Base-by-base conservation (phyloP, 768 basidiomycete species). In the Termitomyces sp. region DNA sequence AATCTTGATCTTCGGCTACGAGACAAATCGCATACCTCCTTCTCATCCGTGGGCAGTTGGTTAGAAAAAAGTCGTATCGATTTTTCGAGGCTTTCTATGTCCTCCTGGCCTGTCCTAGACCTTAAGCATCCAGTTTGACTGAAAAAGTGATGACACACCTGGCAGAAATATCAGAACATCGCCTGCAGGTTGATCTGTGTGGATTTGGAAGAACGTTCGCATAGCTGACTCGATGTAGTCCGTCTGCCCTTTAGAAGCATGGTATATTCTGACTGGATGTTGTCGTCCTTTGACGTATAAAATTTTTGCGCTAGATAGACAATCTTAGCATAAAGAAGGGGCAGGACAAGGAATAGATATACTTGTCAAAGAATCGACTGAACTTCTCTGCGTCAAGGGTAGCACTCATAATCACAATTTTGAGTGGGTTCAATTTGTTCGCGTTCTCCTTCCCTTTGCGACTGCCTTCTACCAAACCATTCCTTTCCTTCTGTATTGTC, bases 321-420 rank as follows among this genome's bases (percentile, higher is more conserved):
- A 14, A 46, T n/a, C 44, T 45, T 40, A 23, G 35, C 10, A 38
- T 4, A 28, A 46, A 55, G 31, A 37, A 62, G 43, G 47, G 42
- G 43, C 33, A 5, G 7, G 26, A 50, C 9, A 23, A 19, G 33
- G 46, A 9, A 37, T 26, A 26, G 6, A 77, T 89, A 40, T 61
- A 96, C 95, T 84, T 78, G 67, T 85, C 68, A 66, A 89, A 97
- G 71, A 96, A 99, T 31, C 75, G 77, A 71, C 89, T 90, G 69
- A 99, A 98, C 62, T 91, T 93, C 62, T 95, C 88, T 0, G 95
- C 95, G 66, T 99, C 95, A 37, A 99, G 78, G 7, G 97, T 98
- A 3, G 97, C 97, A 69, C 92, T 94, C 97, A 99, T 99, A 62
- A 99, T 82, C 21, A 99, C 81, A 40, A 99, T 80, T 69, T 95